Percentiles rank a stretch among this genome's conserved stretches.
phyloP scores from a whole-genome alignment of 225 moss, liverwort and hornwort species.

The Antitrichia curtipendula region DNA sequence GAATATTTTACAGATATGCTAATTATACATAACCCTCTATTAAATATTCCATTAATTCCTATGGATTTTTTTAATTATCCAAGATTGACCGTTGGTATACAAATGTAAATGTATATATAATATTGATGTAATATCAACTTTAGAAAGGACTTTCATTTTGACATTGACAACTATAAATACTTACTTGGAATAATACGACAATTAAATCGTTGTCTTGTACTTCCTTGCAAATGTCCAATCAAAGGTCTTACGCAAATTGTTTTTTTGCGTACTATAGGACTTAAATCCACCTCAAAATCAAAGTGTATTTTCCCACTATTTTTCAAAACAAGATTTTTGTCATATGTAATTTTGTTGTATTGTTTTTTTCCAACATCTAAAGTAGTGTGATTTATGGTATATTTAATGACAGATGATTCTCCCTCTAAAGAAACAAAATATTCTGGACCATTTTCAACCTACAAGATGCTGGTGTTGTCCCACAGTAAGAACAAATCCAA shows the following conservation, averaged over 20 bases:
- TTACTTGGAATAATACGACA: constrained; percentile 32
- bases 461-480: constrained; percentile 18
- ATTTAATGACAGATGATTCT: constrained; percentile 57
- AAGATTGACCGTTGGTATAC: rapidly evolving
- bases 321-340: constrained; percentile 32
- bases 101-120: neutral
- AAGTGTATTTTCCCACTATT: constrained; percentile 63
- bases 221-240: constrained; percentile 28
- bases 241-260: constrained; percentile 32
- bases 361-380: constrained; percentile 51
- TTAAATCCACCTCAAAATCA: constrained; percentile 63
- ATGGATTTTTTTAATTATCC: neutral
- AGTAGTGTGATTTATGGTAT: constrained; percentile 22
- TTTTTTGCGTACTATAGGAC: constrained; percentile 15
- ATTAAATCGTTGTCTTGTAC: constrained; percentile 43
- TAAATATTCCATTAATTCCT: rapidly evolving
- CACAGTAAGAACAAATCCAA: neutral
- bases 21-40: neutral
- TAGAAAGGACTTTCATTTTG: neutral
- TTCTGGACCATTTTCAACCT: constrained; percentile 77
- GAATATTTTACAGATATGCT: neutral
- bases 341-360: constrained; percentile 35
- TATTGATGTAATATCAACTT: no score
- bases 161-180: neutral
- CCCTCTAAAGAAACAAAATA: constrained; percentile 52